phyloP scores from a whole-genome alignment of 1,139 yeast genomes.

The Geotrichum histeridarum region DNA sequence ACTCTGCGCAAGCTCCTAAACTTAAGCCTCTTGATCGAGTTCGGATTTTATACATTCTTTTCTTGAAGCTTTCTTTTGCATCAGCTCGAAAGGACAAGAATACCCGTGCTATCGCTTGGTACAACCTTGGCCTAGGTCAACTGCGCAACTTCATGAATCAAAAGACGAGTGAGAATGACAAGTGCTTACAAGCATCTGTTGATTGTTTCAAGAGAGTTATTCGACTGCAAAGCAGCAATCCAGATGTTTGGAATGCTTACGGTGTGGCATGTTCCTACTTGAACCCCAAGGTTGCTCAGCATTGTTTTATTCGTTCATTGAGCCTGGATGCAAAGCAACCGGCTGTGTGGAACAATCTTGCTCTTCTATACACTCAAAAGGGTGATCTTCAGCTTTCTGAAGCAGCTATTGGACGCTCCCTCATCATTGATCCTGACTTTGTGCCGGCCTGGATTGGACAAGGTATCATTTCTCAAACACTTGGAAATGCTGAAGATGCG shows the following conservation, averaged over 20 bases:
- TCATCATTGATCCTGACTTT: conserved; percentile 73
- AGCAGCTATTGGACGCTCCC: conserved; percentile 68
- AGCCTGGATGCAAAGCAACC: conserved; percentile 65
- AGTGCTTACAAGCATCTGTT: conserved; percentile 48
- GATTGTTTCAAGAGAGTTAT: conserved; percentile 60
- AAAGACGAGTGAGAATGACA: conserved; percentile 25
- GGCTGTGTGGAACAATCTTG: conserved; percentile 74
- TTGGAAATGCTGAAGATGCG: conserved; percentile 53
- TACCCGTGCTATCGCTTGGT: conserved; percentile 51
- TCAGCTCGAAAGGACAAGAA: conserved; percentile 33
- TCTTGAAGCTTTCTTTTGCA: conserved; percentile 32
- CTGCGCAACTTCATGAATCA: conserved; percentile 46
- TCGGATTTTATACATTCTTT: conserved; percentile 21
- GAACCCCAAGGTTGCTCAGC: conserved; percentile 77
- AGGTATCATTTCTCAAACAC: conserved; percentile 60
- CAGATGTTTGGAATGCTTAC: conserved; percentile 74
- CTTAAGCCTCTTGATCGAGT: conserved; percentile 21
- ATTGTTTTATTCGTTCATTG: conserved; percentile 81
- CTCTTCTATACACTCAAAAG: conserved; percentile 63
- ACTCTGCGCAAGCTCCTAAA: conserved; percentile 21
- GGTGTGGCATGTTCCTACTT: conserved; percentile 63
- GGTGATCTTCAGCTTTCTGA: conserved; percentile 70
- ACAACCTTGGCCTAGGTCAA: conserved; percentile 67
- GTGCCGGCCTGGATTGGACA: conserved; percentile 84
- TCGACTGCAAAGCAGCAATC: conserved; percentile 60